Conservation (phyloP, 441 rosid species). For the Syzygium malaccense region DNA sequence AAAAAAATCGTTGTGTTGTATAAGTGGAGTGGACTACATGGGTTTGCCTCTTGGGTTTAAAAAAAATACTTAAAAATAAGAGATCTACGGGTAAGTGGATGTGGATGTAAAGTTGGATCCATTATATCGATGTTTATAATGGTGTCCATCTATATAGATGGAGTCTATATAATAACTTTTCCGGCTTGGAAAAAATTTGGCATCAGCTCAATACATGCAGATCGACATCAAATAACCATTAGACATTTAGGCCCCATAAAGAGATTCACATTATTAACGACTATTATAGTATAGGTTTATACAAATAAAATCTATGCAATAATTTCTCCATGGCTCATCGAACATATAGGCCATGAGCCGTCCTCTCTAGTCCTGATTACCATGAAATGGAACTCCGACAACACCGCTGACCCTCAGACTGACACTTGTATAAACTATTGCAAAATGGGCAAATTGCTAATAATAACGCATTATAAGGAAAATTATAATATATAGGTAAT, state of each 20-base stretch:
- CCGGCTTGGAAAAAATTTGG: background rate
- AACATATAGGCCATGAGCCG: background rate
- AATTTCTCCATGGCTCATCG: background rate
- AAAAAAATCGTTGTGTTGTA: background rate
- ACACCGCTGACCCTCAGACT: background rate
- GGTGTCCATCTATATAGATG: background rate
- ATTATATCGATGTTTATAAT: accelerated
- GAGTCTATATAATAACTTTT: background rate
- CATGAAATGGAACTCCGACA: background rate
- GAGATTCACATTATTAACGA: background rate
- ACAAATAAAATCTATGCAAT: background rate
- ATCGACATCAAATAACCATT: background rate
- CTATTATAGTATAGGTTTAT: background rate
- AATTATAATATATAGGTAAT: background rate
- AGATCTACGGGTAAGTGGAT: background rate
- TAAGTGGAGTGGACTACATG: background rate
- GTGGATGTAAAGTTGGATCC: accelerated
- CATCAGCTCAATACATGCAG: background rate
- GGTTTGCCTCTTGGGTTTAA: background rate
- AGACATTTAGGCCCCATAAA: background rate
- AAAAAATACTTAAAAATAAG: background rate
- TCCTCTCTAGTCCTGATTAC: background rate
- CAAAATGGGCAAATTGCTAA: background rate
- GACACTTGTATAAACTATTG: background rate
- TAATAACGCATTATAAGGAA: background rate